Conservation (phyloP, 208 protist genomes). For the Leishmania braziliensis region DNA sequence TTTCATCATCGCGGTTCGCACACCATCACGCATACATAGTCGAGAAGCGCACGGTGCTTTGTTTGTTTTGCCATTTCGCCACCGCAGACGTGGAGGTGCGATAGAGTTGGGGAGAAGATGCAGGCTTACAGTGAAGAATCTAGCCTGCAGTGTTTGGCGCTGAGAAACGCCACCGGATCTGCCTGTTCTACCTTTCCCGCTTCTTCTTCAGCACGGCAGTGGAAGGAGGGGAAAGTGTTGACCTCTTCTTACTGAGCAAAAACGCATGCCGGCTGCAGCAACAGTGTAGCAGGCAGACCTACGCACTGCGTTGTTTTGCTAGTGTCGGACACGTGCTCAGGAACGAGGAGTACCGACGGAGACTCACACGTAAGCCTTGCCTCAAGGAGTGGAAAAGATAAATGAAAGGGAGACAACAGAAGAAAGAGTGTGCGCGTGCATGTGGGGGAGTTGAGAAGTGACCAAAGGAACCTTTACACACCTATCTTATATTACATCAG, state of each 20-base stretch:
- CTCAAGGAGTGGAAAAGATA: constrained; percentile 5
- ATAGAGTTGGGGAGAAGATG: background rate
- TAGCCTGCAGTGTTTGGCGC: background rate
- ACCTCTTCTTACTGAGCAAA: background rate
- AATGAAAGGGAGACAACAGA: background rate
- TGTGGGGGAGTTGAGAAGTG: background rate
- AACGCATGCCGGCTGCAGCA: background rate
- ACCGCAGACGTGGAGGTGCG: background rate
- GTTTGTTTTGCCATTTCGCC: background rate
- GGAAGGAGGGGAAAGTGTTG: background rate
- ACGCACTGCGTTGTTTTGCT: background rate
- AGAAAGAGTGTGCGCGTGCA: background rate
- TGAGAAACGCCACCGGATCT: background rate
- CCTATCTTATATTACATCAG: constrained; percentile 11
- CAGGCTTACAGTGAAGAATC: background rate
- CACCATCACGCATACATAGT: background rate
- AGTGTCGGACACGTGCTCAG: background rate
- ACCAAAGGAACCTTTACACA: background rate
- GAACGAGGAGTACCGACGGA: background rate
- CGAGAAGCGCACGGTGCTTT: background rate
- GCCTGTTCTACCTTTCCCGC: background rate
- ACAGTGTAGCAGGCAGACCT: background rate
- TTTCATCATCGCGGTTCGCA: background rate
- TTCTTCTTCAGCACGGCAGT: background rate
- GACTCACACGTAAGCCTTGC: background rate